Evolutionary conservation across 2,329 filamentous ascomycete species (phyloP).

Genomic region (Aspergillus sp.): DNA sequence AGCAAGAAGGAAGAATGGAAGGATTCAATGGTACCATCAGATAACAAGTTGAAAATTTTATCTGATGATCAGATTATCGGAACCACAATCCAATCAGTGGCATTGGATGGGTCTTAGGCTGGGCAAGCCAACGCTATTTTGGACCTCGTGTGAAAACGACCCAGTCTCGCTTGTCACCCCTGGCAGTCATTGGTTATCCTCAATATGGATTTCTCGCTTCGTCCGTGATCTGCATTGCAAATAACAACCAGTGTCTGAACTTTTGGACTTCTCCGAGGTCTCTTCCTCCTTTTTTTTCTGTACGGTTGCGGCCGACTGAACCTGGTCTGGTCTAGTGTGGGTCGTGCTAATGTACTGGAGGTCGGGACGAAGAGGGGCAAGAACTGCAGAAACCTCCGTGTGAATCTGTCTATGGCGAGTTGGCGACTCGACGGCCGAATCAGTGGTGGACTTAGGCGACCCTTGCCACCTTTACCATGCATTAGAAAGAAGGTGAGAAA

Average conservation of each 20-base stretch:
- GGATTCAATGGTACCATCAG: constrained; percentile 22
- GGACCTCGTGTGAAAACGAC: neutral
- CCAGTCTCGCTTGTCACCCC: neutral
- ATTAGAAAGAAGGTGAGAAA: neutral
- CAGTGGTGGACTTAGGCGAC: no score
- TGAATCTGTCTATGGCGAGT: no score
- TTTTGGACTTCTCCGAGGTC: neutral
- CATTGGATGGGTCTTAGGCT: neutral
- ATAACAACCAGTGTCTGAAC: neutral
- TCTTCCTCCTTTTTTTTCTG: neutral
- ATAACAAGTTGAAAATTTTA: constrained; percentile 25
- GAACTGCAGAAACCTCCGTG: neutral
- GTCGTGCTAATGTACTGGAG: neutral
- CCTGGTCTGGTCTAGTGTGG: constrained; percentile 1
- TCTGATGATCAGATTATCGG: constrained; percentile 27
- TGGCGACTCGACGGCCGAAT: no score
- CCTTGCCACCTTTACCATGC: neutral
- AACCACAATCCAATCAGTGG: neutral
- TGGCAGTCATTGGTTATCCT: neutral
- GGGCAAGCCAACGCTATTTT: constrained; percentile 1
- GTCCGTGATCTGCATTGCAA: neutral
- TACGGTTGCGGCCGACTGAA: neutral
- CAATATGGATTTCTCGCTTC: neutral
- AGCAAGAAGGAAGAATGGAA: neutral
- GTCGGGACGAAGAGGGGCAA: neutral